phyloP scores from a whole-genome alignment of 805 yeast species.

The Starmerella davenportii region DNA sequence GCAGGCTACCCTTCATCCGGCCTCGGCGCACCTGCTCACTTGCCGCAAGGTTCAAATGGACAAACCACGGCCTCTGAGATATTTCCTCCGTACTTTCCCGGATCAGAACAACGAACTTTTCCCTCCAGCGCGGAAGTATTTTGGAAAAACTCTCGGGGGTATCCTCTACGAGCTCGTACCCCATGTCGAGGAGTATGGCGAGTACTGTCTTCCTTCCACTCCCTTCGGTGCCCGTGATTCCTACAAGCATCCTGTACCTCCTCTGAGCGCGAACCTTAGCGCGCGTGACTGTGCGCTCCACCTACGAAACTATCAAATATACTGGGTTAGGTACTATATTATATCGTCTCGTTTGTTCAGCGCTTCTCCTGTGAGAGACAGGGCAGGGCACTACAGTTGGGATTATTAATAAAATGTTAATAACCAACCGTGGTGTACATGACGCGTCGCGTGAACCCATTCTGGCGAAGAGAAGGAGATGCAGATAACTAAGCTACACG shows the following conservation, averaged over 20 bases:
- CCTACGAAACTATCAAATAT: too few species aligned
- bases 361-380: too few species aligned
- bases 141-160: constrained; percentile 31
- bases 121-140: constrained; percentile 51
- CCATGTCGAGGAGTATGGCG: constrained; percentile 36
- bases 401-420: too few species aligned
- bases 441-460: too few species aligned
- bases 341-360: too few species aligned
- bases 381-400: too few species aligned
- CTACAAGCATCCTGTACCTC: constrained; percentile 52
- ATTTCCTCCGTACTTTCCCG: constrained; percentile 20
- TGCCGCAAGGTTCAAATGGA: constrained; percentile 64
- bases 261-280: too few species aligned
- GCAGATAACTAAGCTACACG: too few species aligned
- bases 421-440: too few species aligned
- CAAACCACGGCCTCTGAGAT: constrained; percentile 57
- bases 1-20: constrained; percentile 18
- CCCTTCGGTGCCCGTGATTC: constrained; percentile 50
- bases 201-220: constrained; percentile 54
- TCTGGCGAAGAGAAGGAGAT: too few species aligned
- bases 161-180: constrained; percentile 28
- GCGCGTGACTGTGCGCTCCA: too few species aligned
- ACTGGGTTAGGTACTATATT: too few species aligned
- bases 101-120: constrained; percentile 41
- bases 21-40: constrained; percentile 35